Evolutionary conservation across 75 land plant genomes (phyloP), one percentile per base, ranked within the genome.

Genomic region (Azolla pinnata): DNA sequence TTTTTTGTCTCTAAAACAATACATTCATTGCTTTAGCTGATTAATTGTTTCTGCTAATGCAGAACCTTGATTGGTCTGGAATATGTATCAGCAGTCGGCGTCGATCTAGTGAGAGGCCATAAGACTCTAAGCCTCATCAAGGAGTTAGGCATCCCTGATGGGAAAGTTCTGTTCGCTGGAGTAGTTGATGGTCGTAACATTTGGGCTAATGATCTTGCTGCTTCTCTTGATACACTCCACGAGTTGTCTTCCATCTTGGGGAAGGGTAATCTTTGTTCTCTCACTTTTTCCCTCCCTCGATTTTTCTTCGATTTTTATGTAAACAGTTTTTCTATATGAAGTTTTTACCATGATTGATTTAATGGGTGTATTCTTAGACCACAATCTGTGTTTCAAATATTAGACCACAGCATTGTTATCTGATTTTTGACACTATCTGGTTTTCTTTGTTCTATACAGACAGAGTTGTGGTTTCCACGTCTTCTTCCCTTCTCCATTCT

Each of bases 401-500:
- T n/a, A n/a, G n/a, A n/a, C n/a, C n/a, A n/a, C n/a, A n/a, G n/a
- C n/a, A n/a, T n/a, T n/a, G n/a, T n/a, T n/a, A n/a, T n/a, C n/a
- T n/a, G n/a, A n/a, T n/a, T n/a, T n/a, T n/a, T n/a, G n/a, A n/a
- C n/a, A n/a, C n/a, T n/a, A n/a, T n/a, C n/a, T n/a, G n/a, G 21
- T 48, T n/a, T 54, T 25, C 21, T 44, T 44, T 21, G 26, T 24
- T 48, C 61, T 44, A n/a, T 63, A 55, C 77, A 86, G 90, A 71
- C 53, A 80, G 75, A 34, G 71, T 86, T 46, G 84, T 86, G 25
- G 90, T 81, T 31, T 86, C 90, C 1, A 86, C 87, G 12, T 86
- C 90, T 12, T 83, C 79, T 67, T 86, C 90, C 8, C 87, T 83
- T 56, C 59, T 80, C 32, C 90, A 86, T 71, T 77, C 90, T 30